phyloP scores from a whole-genome alignment of 1,284 basidiomycete species.

The Cutaneotrichosporon sp. region DNA sequence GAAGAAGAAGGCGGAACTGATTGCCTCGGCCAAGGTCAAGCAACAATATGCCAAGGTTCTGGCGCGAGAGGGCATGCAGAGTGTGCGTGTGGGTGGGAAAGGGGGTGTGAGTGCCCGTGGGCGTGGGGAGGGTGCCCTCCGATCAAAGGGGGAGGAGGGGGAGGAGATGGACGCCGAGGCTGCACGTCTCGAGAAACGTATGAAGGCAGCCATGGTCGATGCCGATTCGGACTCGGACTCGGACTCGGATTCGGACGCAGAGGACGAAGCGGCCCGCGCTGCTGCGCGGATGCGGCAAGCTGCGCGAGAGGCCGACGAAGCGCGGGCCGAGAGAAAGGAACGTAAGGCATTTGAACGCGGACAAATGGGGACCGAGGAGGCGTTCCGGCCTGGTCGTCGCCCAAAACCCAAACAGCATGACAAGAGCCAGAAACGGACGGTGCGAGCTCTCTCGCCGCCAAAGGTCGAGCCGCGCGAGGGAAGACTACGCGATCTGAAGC shows the following conservation, averaged over 20 bases:
- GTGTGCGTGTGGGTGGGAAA: conserved; percentile 36
- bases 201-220: conserved; percentile 4
- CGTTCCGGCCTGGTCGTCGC: background rate
- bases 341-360: background rate
- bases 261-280: conserved; percentile 10
- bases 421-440: conserved; percentile 14
- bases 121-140: background rate
- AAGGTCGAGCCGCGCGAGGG: conserved; percentile 8
- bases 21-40: conserved; percentile 58
- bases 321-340: background rate
- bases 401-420: conserved; percentile 4
- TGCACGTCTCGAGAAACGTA: background rate
- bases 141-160: conserved; percentile 5
- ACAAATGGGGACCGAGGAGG: background rate
- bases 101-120: conserved; percentile 18
- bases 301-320: conserved; percentile 1
- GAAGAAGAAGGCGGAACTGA: conserved; percentile 57
- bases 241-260: conserved; percentile 13
- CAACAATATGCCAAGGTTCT: conserved; percentile 56
- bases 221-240: conserved; percentile 1
- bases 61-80: conserved; percentile 52
- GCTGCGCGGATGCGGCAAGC: conserved; percentile 8
- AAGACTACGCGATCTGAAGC: conserved; percentile 35
- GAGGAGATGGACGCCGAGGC: conserved; percentile 2
- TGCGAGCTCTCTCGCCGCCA: conserved; percentile 18